A percentile compares a stretch with the other conserved stretches of the same genome.
Evolutionary conservation across 1,284 basidiomycete species (phyloP).

Genomic region (Fomes fomentarius): DNA sequence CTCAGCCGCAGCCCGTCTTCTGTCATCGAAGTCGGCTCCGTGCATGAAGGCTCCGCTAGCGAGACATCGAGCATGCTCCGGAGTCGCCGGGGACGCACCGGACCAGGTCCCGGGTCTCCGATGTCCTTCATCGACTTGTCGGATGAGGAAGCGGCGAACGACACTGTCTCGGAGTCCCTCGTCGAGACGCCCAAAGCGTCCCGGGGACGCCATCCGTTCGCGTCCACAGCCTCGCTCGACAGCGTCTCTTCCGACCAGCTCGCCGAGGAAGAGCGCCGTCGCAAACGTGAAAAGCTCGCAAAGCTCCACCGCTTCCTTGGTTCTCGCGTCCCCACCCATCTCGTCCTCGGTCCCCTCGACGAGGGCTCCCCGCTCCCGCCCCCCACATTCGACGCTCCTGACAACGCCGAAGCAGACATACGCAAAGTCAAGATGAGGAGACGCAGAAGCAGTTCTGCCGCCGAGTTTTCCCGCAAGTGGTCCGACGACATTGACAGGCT

Average conservation of each 20-base stretch:
- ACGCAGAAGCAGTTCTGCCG: constrained; percentile 58
- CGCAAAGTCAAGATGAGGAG: constrained; percentile 49
- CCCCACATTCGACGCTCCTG: constrained; percentile 25
- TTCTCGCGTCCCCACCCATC: constrained; percentile 69
- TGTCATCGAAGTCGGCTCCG: constrained; percentile 31
- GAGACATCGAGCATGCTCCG: constrained; percentile 20
- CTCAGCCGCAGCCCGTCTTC: constrained; percentile 9
- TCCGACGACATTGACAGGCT: constrained; percentile 60
- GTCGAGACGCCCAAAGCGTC: constrained; percentile 34
- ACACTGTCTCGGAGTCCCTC: constrained; percentile 30
- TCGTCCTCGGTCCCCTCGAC: constrained; percentile 58
- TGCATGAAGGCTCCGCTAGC: constrained; percentile 26
- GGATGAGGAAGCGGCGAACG: constrained; percentile 51
- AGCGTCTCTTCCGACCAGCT: constrained; percentile 53
- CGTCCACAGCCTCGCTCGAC: constrained; percentile 49
- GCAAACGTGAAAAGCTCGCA: constrained; percentile 73
- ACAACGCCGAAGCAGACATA: constrained; percentile 27
- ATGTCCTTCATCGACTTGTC: constrained; percentile 71
- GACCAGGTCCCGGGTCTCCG: constrained; percentile 35
- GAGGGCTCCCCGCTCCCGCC: constrained; percentile 47
- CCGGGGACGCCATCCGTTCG: constrained; percentile 30
- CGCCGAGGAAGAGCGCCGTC: constrained; percentile 61
- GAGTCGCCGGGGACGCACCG: constrained; percentile 9
- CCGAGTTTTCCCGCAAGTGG: constrained; percentile 47
- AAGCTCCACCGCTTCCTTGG: constrained; percentile 82